Evolutionary conservation across 345 rosid species (phyloP).

Genomic region (Linum usitatissimum): DNA sequence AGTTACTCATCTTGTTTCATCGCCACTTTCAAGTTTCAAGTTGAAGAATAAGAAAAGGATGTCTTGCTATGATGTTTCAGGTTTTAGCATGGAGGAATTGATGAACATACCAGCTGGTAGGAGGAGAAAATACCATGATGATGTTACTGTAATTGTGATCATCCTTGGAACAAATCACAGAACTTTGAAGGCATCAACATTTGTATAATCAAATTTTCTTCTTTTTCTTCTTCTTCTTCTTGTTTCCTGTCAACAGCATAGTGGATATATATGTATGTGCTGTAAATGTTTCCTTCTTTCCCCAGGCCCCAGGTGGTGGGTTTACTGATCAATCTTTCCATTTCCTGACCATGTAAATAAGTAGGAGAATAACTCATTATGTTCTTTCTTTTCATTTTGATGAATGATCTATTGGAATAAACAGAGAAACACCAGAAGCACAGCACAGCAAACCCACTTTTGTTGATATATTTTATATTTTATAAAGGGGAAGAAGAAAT

Average conservation of each 20-base stretch:
- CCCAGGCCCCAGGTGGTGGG: background rate
- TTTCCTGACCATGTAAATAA: background rate
- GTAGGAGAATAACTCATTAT: background rate
- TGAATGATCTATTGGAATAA: background rate
- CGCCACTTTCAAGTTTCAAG: background rate
- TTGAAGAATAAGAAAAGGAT: too few species aligned
- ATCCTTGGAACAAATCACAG: conserved; percentile 78
- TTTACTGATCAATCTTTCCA: background rate
- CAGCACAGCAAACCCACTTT: background rate
- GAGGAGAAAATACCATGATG: conserved; percentile 93
- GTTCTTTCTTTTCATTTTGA: background rate
- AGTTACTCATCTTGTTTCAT: background rate
- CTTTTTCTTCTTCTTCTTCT: background rate
- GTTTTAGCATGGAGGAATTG: conserved; percentile 80
- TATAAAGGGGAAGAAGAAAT: background rate
- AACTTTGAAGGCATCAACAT: conserved; percentile 79
- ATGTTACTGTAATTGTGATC: conserved; percentile 78
- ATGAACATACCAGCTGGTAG: conserved; percentile 87
- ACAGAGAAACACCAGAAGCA: background rate
- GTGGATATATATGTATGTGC: background rate
- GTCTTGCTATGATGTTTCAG: conserved; percentile 22
- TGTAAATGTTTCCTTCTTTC: too few species aligned
- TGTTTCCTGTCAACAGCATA: background rate
- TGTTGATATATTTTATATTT: too few species aligned
- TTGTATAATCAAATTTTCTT: conserved; percentile 14